Conservation (phyloP, 345 rosid species). For the Salix suchowensis region DNA sequence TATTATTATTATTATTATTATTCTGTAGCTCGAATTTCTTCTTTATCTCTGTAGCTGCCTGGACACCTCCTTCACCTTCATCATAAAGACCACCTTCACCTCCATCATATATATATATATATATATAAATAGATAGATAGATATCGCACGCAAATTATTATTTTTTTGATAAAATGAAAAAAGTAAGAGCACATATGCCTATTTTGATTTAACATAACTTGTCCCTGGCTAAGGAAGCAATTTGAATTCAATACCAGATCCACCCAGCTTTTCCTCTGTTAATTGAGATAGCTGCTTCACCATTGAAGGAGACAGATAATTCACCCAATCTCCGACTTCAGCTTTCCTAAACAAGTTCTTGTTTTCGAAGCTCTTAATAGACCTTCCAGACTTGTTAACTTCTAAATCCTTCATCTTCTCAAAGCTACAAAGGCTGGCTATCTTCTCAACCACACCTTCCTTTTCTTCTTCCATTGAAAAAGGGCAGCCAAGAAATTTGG, state of each 20-base stretch:
- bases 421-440: constrained; percentile 19
- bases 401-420: constrained; percentile 17
- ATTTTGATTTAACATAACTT: background rate
- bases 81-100: no score
- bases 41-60: no score
- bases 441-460: constrained; percentile 3
- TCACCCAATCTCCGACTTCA: constrained; percentile 14
- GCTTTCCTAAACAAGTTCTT: constrained; percentile 17
- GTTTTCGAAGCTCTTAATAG: constrained; percentile 9
- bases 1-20: no score
- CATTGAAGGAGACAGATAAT: constrained; percentile 21
- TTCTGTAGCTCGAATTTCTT: no score
- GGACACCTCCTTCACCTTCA: no score
- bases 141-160: no score
- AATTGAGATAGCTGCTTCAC: constrained; percentile 5
- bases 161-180: no score
- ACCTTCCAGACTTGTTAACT: constrained; percentile 16
- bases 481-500: constrained; percentile 9
- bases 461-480: constrained; percentile 15
- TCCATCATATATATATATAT: no score
- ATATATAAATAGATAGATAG: no score
- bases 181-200: no score
- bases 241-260: constrained; percentile 48
- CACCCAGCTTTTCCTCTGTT: constrained; percentile 43
- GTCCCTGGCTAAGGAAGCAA: background rate